phyloP scores from a whole-genome alignment of 768 basidiomycete genomes.

The Pisolithus sp. region DNA sequence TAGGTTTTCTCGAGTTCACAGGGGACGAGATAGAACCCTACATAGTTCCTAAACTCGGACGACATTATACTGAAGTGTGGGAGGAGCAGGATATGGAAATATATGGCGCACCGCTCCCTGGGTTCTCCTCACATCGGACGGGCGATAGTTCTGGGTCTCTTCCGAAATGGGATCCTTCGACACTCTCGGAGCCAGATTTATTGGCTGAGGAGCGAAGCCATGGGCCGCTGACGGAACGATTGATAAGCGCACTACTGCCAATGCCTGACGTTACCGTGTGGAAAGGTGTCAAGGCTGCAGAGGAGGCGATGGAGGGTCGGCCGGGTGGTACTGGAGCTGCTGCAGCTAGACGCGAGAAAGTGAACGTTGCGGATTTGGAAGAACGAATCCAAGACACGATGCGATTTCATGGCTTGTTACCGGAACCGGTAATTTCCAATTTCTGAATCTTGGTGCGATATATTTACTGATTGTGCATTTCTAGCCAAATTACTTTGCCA shows the following conservation, averaged over 20 bases:
- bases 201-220: constrained; percentile 72
- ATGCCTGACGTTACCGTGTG: constrained; percentile 57
- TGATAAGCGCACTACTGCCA: constrained; percentile 69
- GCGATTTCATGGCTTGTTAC: constrained; percentile 67
- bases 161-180: constrained; percentile 80
- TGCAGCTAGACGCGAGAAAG: constrained; percentile 64
- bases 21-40: constrained; percentile 89
- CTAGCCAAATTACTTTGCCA: constrained; percentile 67
- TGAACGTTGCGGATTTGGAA: constrained; percentile 78
- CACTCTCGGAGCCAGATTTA: constrained; percentile 66
- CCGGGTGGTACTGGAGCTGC: constrained; percentile 77
- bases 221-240: constrained; percentile 81
- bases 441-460: background rate
- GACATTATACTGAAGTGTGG: constrained; percentile 87
- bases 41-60: constrained; percentile 78
- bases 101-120: constrained; percentile 37
- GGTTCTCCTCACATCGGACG: constrained; percentile 34
- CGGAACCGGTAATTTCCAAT: constrained; percentile 54
- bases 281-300: constrained; percentile 77
- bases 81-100: constrained; percentile 77
- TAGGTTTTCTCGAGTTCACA: constrained; percentile 87
- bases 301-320: constrained; percentile 79
- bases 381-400: constrained; percentile 68
- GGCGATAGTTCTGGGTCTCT: constrained; percentile 28
- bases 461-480: constrained; percentile 13